Evolutionary conservation across 192 early-diverging fungal species (phyloP).

Genomic region (Rhizophagus clarus): DNA sequence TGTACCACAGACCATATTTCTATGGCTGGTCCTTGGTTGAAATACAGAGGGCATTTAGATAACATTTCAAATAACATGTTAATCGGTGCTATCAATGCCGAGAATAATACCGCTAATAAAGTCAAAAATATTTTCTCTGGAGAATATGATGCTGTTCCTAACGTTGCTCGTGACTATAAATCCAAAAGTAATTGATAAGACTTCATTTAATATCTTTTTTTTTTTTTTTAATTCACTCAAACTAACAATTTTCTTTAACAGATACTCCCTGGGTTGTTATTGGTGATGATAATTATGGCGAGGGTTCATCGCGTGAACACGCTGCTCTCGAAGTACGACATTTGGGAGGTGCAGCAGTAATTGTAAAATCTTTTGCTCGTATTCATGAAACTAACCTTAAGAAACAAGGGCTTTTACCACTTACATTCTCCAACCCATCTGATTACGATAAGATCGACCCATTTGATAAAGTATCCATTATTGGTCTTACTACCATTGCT

Average conservation of each 20-base stretch:
- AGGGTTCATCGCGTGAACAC: conserved; percentile 99
- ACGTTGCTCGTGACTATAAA: conserved; percentile 95
- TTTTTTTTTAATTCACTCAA: too few species aligned
- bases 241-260: background rate
- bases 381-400: conserved; percentile 99
- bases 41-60: conserved; percentile 98
- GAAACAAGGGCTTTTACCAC: conserved; percentile 98
- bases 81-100: conserved; percentile 94
- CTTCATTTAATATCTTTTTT: too few species aligned
- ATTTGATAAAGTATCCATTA: conserved; percentile 83
- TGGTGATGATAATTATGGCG: conserved; percentile 99
- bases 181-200: conserved; percentile 51
- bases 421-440: conserved; percentile 91
- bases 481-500: conserved; percentile 81
- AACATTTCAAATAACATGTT: conserved; percentile 99
- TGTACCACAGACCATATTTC: conserved; percentile 99
- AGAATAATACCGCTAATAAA: conserved; percentile 77
- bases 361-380: conserved; percentile 96
- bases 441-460: conserved; percentile 94
- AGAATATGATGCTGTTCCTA: conserved; percentile 88
- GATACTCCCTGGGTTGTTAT: conserved; percentile 84
- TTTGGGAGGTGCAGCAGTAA: conserved; percentile 90
- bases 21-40: conserved; percentile 88
- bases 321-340: conserved; percentile 97
- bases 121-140: conserved; percentile 74